Evolutionary conservation across 1,284 basidiomycete species (phyloP), one percentile per base, ranked within the genome.

Genomic region (Ustilago curta): DNA sequence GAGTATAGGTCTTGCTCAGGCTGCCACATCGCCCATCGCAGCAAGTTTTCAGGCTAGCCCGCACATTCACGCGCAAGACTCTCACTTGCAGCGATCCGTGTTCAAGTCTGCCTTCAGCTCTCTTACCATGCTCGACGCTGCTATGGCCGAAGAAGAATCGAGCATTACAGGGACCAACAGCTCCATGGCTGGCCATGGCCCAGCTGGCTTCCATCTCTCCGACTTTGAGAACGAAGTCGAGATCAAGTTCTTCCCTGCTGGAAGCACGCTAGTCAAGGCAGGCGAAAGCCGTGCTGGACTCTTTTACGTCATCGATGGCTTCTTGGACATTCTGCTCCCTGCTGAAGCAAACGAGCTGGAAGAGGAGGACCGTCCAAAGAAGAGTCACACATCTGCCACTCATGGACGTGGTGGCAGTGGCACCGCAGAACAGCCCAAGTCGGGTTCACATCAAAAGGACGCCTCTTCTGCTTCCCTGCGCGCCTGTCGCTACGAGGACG

Each of bases 221-320:
- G 94, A 77, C 68, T 87, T 98, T 32, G 95, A 97, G 79, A 97
- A 97, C 69, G 93, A 97, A 82, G 93, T 99, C 1, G 96, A 99
- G 85, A 95, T 99, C 62, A 86, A 97, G 45, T 97, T 92, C 85
- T 99, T 93, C 87, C 89, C 92, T 32, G 91, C 93, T 56, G 95
- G 95, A 0, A 91, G 91, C 7, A 91, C 90, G 0, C 86, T 99
- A 18, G 95, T 93, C 14, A 93, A 91, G 81, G 93, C 95, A 7
- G 96, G 95, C 31, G 96, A 99, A 84, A 88, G 89, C 51, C 91
- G 94, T 74, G 92, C 93, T 43, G 96, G 96, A 9, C 87, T 99
- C 27, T 99, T 96, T 88, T 99, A 96, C 81, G 95, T 99, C 45
- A 97, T 99, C 51, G 97, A 99, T 76, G 96, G 96, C 0, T 95